Base-by-base conservation (phyloP, 176 grass and related monocot genomes). In the Cymbopogon citratus region DNA sequence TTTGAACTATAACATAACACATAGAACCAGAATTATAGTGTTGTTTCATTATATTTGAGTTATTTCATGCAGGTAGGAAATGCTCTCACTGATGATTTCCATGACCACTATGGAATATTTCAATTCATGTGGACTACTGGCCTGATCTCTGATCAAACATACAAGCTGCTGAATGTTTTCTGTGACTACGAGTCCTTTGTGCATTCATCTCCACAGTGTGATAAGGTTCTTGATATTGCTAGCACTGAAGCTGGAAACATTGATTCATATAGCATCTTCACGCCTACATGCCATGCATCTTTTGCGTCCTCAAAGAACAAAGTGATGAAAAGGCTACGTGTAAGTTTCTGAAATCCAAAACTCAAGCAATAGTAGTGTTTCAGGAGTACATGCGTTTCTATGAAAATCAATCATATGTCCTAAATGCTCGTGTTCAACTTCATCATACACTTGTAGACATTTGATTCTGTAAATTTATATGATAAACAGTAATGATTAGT, bases 141-240 rank as follows among this genome's bases (percentile, higher is more conserved):
- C 62, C 82, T 99, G 80, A 99, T 99, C 71, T 99, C 92, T n/a
- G 96, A 99, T 86, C 85, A 93, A 86, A 99, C 92, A 88, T 99
- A 92, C 78, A 99, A 61, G 87, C 76, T 88, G 48, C 83, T 99
- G 80, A 95, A 99, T 65, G 52, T 99, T 84, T 95, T 90, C 90
- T 95, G 96, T 63, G 89, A 95, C 43, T 91, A 83, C 7, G 61
- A 95, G 61, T 99, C 96, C 26, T 99, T 99, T 91, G 85, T 99
- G 31, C 89, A 95, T 80, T 15, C 91, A 15, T 95, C 96, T 85
- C 52, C 84, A 70, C 63, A 91, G 34, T 93, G 96, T 34, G 87
- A 93, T 5, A 93, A 86, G 77, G 87, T 91, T 81, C 73, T 99
- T 88, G 89, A 95, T 69, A 87, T 91, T 86, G 96, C 96, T 79